phyloP scores from a whole-genome alignment of 495 filamentous ascomycete species.

The Talaromyces proteolyticus region DNA sequence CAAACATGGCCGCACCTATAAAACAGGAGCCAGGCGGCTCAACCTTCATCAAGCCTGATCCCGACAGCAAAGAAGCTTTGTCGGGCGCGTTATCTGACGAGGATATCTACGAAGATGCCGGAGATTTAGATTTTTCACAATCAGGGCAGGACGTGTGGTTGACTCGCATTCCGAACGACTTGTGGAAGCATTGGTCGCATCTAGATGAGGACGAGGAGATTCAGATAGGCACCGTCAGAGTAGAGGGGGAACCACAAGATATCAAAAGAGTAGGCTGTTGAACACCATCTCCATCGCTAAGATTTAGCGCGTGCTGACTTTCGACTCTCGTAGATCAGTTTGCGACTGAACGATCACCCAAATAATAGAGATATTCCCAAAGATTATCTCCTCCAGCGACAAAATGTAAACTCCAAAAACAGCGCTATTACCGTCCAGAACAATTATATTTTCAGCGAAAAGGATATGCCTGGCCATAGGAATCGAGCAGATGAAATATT shows the following conservation, averaged over 20 bases:
- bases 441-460: slow-evolving; percentile 86
- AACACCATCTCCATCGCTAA: background rate
- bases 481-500: slow-evolving; percentile 31
- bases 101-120: slow-evolving; percentile 81
- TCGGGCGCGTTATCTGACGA: slow-evolving; percentile 62
- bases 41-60: slow-evolving; percentile 60
- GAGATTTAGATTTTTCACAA: slow-evolving; percentile 72
- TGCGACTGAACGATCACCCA: slow-evolving; percentile 47
- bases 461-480: slow-evolving; percentile 77
- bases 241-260: slow-evolving; percentile 50
- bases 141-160: slow-evolving; percentile 59
- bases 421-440: slow-evolving; percentile 53
- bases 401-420: slow-evolving; percentile 40
- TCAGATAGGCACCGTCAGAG: slow-evolving; percentile 70
- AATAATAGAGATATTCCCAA: slow-evolving; percentile 66
- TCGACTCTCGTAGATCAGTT: slow-evolving; percentile 31
- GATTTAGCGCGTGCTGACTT: background rate
- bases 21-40: slow-evolving; percentile 34
- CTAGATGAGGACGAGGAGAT: slow-evolving; percentile 57
- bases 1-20: slow-evolving; percentile 27
- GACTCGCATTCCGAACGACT: slow-evolving; percentile 66
- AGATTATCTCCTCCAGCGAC: slow-evolving; percentile 71
- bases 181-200: slow-evolving; percentile 65
- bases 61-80: slow-evolving; percentile 50
- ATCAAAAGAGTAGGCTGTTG: slow-evolving; percentile 39